Percentiles rank a stretch among this genome's conserved stretches.
Evolutionary conservation across 176 grass and related monocot genomes (phyloP).

Genomic region (Triticum dicoccoides): DNA sequence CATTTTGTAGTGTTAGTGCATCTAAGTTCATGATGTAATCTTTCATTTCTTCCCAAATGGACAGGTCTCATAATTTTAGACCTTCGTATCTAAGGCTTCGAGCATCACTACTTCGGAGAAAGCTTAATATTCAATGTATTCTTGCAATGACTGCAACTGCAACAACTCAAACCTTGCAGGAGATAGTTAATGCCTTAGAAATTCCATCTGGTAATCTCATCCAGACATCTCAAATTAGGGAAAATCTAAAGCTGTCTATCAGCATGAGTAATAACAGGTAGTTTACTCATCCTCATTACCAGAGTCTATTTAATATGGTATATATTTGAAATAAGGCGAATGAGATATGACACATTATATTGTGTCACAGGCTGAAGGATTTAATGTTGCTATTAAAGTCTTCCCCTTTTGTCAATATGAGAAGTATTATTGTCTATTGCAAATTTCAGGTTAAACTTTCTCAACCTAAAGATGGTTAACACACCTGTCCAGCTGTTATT

Average conservation of each 20-base stretch:
- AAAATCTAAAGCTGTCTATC: constrained; percentile 71
- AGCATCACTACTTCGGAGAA: constrained; percentile 69
- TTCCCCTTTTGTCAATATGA: constrained; percentile 73
- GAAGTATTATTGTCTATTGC: constrained; percentile 92
- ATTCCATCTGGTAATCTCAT: constrained; percentile 72
- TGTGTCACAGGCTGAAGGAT: constrained; percentile 70
- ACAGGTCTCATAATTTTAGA: constrained; percentile 97
- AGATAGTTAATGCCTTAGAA: constrained; percentile 83
- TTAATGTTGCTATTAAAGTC: constrained; percentile 79
- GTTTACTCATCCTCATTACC: background rate
- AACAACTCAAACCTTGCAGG: constrained; percentile 72
- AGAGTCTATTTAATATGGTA: constrained; percentile 6
- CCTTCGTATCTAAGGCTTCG: constrained; percentile 96
- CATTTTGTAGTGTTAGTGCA: constrained; percentile 9
- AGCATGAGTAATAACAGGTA: constrained; percentile 77
- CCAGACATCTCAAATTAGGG: constrained; percentile 66
- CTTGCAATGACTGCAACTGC: constrained; percentile 99
- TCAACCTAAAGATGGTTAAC: constrained; percentile 20
- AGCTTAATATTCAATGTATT: constrained; percentile 79
- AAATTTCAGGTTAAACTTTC: constrained; percentile 89
- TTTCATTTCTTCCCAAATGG: constrained; percentile 29
- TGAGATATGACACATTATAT: constrained; percentile 27
- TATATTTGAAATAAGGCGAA: constrained; percentile 14
- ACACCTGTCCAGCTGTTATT: constrained; percentile 5
- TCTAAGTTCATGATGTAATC: constrained; percentile 4